Evolutionary conservation across 306 rosid species (phyloP).

Genomic region (Prunus mume): DNA sequence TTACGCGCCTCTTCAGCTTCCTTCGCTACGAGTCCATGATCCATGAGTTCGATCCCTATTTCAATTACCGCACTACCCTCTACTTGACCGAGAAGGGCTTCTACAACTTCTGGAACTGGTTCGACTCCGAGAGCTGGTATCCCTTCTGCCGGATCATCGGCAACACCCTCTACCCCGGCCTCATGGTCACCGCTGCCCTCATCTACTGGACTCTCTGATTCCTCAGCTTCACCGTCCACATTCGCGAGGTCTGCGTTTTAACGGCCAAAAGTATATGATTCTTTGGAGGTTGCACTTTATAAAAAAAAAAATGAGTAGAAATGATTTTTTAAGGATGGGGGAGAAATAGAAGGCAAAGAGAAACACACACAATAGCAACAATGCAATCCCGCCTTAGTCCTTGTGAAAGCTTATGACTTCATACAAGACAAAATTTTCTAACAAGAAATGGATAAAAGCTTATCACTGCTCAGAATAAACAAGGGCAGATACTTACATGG

Average conservation of each 20-base stretch:
- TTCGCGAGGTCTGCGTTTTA: slow-evolving; percentile 93
- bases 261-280: slow-evolving; percentile 40
- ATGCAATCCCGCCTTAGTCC: neutral
- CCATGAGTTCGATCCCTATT: slow-evolving; percentile 96
- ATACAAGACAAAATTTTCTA: neutral
- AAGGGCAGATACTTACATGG: slow-evolving; percentile 53
- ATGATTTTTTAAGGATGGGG: neutral
- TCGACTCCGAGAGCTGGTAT: slow-evolving; percentile 94
- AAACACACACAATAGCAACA: neutral
- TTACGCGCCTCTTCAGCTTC: slow-evolving; percentile 89
- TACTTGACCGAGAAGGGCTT: slow-evolving; percentile 75
- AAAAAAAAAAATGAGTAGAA: neutral
- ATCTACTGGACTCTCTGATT: slow-evolving; percentile 59
- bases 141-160: slow-evolving; percentile 91
- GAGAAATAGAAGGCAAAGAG: neutral
- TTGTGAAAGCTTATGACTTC: neutral
- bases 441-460: neutral
- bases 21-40: slow-evolving; percentile 98
- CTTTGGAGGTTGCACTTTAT: neutral
- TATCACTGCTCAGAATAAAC: neutral
- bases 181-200: slow-evolving; percentile 93
- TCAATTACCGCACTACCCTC: slow-evolving; percentile 91
- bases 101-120: slow-evolving; percentile 98
- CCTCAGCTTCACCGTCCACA: slow-evolving; percentile 75
- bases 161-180: slow-evolving; percentile 93